Evolutionary conservation across 1,284 basidiomycete species (phyloP), one percentile per base, ranked within the genome.

Genomic region (Omphalotus olearius): DNA sequence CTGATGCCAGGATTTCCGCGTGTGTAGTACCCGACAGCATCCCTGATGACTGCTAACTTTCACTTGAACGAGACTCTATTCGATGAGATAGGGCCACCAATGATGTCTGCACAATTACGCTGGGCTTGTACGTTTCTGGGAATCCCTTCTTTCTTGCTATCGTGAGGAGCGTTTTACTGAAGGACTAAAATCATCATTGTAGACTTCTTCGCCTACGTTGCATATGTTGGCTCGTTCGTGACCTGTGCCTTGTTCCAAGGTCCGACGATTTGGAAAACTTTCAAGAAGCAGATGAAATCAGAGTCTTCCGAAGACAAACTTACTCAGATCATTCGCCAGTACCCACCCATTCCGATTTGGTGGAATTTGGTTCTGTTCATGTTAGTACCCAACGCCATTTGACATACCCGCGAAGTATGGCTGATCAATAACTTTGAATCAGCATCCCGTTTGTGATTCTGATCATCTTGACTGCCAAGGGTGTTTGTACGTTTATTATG

Each of bases 101-200:
- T 57, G 60, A 63, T 63, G 62, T 56, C 55, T 10, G 60, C 59
- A 3, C 62, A 63, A 47, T 49, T 63, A n/a, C 57, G 62, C 14
- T 63, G 62, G 62, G 47, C 33, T 4, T 63, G 61, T 54, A 55
- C 44, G 59, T 57, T 47, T 25, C 48, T 50, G 46, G 43, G 9
- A 2, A 49, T 36, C 18, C 11, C 9, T 23, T 41, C 25, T 13
- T 37, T 11, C 23, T 48, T 25, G 5, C 39, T 41, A 5, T n/a
- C 9, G 16, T 30, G n/a, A 18, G n/a, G 10, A 7, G 7, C n/a
- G 14, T 33, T 16, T 6, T 16, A n/a, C 9, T 3, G 23, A 33
- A 6, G 6, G 25, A 42, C 37, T 14, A 23, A n/a, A 16, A 11
- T 39, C 10, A 13, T 38, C 17, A 13, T 33, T 33, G 7, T 44